Evolutionary conservation across 2,329 filamentous ascomycete species (phyloP), one percentile per base, ranked within the genome.

Genomic region (Penicillium hesseltinei): DNA sequence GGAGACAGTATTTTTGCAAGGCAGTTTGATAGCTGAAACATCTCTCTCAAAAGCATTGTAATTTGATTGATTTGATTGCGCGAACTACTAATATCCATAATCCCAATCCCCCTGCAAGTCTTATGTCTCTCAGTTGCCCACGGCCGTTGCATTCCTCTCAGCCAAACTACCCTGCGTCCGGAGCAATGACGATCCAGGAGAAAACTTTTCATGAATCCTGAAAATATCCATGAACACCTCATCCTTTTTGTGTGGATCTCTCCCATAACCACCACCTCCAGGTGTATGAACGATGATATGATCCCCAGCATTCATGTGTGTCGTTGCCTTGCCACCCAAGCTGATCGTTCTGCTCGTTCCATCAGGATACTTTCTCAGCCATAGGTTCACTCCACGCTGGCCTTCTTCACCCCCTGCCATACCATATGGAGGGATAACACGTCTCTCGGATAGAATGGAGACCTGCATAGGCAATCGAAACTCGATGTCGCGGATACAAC

Each of bases 331-430:
- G 17, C 35, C 35, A 36, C 35, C 35, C 17, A 36, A 36, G 15
- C 35, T 36, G 35, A 36, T 36, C 3, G 17, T 36, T 36, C 35
- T 36, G 35, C 35, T 36, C 15, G 35, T 36, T n/a, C 17, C 35
- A 36, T 36, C 35, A 7, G 35, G 35, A 36, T 36, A 36, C 17
- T 36, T 36, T 36, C 35, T 36, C 15, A 36, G 15, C 35, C 35
- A 36, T n/a, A 36, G 35, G 35, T 36, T 36, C 35, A 36, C 35
- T n/a, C 35, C 35, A 36, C 35, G 35, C 35, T 36, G 15, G 0
- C 84, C 92, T 49, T 92, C 88, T 56, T 86, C 86, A 5, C 92
- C 92, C 0, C 92, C 92, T 10, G 84, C 85, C 57, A 96, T 81
- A 0, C 91, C 91, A 66, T 91, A 95, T 1, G 90, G 90, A 56